These are phyloP conservation scores for Meira miltonrushii DNA, from an alignment of 1,284 basidiomycete species.

Conservation along the genomic window DNA sequence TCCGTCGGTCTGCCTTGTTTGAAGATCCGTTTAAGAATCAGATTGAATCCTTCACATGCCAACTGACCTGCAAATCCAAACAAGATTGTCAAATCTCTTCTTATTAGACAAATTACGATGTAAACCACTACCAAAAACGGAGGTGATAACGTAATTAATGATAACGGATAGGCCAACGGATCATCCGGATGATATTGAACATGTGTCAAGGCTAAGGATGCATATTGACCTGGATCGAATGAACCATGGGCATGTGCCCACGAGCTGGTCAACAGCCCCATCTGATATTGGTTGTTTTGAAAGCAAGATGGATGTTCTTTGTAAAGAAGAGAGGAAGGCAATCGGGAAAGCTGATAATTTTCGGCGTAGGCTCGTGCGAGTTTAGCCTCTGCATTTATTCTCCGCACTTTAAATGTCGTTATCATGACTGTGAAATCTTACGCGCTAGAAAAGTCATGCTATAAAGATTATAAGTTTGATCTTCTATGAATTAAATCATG, in stretches of 20 bases:
- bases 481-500: slow-evolving; percentile 1
- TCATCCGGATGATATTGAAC: slow-evolving; percentile 43
- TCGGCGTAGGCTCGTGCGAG: no score
- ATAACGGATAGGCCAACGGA: slow-evolving; percentile 29
- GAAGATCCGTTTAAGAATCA: slow-evolving; percentile 64
- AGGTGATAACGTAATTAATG: slow-evolving; percentile 45
- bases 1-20: slow-evolving; percentile 66
- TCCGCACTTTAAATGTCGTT: no score
- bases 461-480: no score
- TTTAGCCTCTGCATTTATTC: no score
- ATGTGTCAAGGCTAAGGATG: slow-evolving; percentile 43
- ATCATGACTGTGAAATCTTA: no score
- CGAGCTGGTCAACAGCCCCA: not conserved
- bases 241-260: slow-evolving; percentile 9
- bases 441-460: no score
- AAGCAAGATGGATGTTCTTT: no score
- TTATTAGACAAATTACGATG: slow-evolving; percentile 67
- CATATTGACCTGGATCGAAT: slow-evolving; percentile 33
- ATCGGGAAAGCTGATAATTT: no score
- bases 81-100: slow-evolving; percentile 70
- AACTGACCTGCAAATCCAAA: slow-evolving; percentile 78
- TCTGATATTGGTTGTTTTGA: not conserved
- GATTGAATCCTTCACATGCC: slow-evolving; percentile 68
- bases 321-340: no score
- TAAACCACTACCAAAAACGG: slow-evolving; percentile 59